phyloP scores from a whole-genome alignment of 441 rosid species.

The Gossypium gossypioides region DNA sequence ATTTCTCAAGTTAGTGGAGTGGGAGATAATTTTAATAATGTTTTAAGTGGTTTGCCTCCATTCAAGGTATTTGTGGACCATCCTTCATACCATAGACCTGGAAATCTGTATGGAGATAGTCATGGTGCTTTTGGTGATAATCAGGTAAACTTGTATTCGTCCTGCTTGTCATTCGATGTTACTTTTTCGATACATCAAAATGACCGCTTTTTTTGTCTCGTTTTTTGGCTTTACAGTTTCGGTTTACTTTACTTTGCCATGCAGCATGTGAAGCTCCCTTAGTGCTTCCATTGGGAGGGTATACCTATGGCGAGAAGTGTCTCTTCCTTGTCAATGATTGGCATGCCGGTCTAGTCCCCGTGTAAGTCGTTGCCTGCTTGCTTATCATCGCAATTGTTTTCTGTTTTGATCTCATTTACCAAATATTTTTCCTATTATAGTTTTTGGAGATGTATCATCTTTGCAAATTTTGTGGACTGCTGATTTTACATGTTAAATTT shows the following conservation, averaged over 20 bases:
- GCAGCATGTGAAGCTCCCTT: constrained; percentile 98
- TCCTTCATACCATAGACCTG: constrained; percentile 72
- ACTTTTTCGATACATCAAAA: constrained; percentile 2
- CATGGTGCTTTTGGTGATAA: constrained; percentile 83
- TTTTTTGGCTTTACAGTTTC: constrained; percentile 56
- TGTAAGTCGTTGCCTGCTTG: constrained; percentile 34
- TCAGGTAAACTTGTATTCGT: constrained; percentile 41
- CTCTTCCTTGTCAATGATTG: constrained; percentile 92
- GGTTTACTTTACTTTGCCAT: constrained; percentile 83
- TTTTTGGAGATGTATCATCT: not conserved
- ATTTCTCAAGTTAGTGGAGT: not conserved
- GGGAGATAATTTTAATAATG: not conserved
- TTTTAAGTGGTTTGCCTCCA: not conserved
- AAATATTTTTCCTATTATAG: not conserved
- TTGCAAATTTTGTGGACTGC: not conserved
- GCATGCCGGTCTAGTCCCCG: constrained; percentile 91
- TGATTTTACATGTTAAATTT: constrained; percentile 15
- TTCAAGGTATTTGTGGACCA: constrained; percentile 81
- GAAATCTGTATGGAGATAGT: constrained; percentile 78
- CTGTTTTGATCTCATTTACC: not conserved
- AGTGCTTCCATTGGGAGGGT: constrained; percentile 85
- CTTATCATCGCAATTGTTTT: not conserved
- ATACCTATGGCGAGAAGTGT: constrained; percentile 81
- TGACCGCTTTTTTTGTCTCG: constrained; percentile 20
- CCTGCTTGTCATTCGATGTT: not conserved